Evolutionary conservation across 352 stramenopile genomes (phyloP), one percentile per base, ranked within the genome.

Genomic region (Phytopythium delawarense): DNA sequence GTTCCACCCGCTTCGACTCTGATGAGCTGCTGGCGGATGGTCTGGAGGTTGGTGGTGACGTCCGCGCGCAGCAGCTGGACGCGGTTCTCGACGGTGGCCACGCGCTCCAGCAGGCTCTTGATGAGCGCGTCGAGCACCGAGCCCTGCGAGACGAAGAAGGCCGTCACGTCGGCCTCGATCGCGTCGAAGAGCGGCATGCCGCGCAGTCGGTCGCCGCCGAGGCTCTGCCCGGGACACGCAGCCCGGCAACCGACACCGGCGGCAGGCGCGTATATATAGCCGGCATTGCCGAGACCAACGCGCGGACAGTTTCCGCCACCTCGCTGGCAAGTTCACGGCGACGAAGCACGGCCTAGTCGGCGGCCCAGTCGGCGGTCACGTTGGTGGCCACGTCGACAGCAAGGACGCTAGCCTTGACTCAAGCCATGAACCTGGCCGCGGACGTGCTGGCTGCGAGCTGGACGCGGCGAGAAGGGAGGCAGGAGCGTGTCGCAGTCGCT

Each of bases 81-180:
- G 39, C 67, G 72, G 13, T 63, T 71, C 66, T 88, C 81, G 39
- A 82, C 56, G 12, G 51, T 58, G 18, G 65, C 61, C 66, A 87
- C 68, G 23, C 79, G 77, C 35, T 88, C 79, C 61, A 90, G 74
- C 23, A 88, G 51, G 35, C 67, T 79, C 59, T 76, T 79, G 42
- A 87, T 66, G 54, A 90, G 68, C 51, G 71, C 46, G 56, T 88
- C 81, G 35, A 88, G 84, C 44, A 88, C 78, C n/a, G 78, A 78
- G 39, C 81, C 81, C 45, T 90, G 79, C n/a, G 81, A 78, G 21
- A 90, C 79, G 37, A 88, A 87, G 75, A 88, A 88, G 60, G 73
- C 70, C 30, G 81, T 69, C 32, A 88, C 66, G 53, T 90, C 79
- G 50, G 66, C 66, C 69, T 90, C 81, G 42, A 90, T 74, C 39